Evolutionary conservation across 495 filamentous ascomycete genomes (phyloP).

Genomic region (Rusavskia elegans): DNA sequence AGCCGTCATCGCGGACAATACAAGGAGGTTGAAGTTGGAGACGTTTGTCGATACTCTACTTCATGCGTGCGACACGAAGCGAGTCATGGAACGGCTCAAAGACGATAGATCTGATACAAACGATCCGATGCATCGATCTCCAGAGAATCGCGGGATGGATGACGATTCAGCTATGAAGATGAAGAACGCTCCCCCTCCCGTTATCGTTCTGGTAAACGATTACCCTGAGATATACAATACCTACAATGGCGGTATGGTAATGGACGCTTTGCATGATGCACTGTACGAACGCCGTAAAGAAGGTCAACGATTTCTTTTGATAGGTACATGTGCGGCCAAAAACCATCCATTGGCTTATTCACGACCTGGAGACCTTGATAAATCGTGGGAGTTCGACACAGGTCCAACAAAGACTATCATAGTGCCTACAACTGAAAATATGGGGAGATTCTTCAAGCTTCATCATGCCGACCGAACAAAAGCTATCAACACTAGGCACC

Average conservation of each 20-base stretch:
- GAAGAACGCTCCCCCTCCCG: neutral
- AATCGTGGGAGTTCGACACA: conserved; percentile 24
- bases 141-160: neutral
- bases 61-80: conserved; percentile 3
- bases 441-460: conserved; percentile 23
- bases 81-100: conserved; percentile 11
- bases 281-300: conserved; percentile 50
- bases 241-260: conserved; percentile 41
- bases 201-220: conserved; percentile 67
- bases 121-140: neutral
- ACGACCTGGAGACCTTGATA: conserved; percentile 30
- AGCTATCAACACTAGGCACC: conserved; percentile 53
- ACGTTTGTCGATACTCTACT: conserved; percentile 18
- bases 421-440: conserved; percentile 16
- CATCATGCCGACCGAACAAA: conserved; percentile 34
- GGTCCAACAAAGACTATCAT: conserved; percentile 37
- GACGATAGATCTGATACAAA: neutral
- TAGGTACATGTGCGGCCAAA: conserved; percentile 51
- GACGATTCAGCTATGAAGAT: too few relatives aligned
- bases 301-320: conserved; percentile 56
- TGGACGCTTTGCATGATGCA: conserved; percentile 50
- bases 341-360: conserved; percentile 30
- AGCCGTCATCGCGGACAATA: conserved; percentile 6
- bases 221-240: conserved; percentile 57
- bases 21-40: conserved; percentile 18